Percentiles rank a stretch among this genome's conserved stretches.
Evolutionary conservation across 2,329 filamentous ascomycete species (phyloP).

Genomic region (Calonectria multiphialidica): DNA sequence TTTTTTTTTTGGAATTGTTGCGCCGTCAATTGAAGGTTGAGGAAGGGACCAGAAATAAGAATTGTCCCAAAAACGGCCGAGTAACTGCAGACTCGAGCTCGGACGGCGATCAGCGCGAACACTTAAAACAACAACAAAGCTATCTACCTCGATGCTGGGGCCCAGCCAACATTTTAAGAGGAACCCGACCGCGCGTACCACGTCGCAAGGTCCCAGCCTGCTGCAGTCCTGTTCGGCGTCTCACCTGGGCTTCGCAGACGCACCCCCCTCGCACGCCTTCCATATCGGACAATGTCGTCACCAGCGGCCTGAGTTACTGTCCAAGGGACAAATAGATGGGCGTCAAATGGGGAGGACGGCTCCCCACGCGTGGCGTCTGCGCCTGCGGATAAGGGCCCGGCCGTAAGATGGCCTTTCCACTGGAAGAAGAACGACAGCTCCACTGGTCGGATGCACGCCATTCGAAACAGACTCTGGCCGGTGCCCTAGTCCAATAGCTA

Average conservation of each 20-base stretch:
- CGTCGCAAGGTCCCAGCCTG: slow-evolving; percentile 25
- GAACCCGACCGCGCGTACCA: slow-evolving; percentile 27
- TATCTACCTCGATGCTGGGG: slow-evolving; percentile 17
- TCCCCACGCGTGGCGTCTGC: slow-evolving; percentile 25
- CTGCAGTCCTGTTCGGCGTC: slow-evolving; percentile 15
- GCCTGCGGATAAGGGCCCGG: not conserved
- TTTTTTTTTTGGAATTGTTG: not conserved
- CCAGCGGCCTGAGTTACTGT: slow-evolving; percentile 12
- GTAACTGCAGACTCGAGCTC: not conserved
- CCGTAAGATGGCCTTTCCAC: slow-evolving; percentile 5
- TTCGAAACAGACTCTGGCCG: not conserved
- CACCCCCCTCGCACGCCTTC: slow-evolving; percentile 27
- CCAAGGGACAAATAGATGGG: slow-evolving; percentile 24
- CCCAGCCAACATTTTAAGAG: slow-evolving; percentile 33
- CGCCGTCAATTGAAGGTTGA: not conserved
- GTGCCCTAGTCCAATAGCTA: not conserved
- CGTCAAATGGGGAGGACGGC: slow-evolving; percentile 6
- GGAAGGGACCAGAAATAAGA: not conserved
- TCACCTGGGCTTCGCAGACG: slow-evolving; percentile 15
- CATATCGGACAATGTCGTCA: slow-evolving; percentile 29
- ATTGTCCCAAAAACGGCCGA: not conserved
- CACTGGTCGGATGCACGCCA: slow-evolving; percentile 10
- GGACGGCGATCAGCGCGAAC: not conserved
- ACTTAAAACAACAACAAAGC: slow-evolving; percentile 14
- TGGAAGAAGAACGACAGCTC: slow-evolving; percentile 1